Conservation (phyloP, 73 alveolate species). For the Paramecium sexaurelia region DNA sequence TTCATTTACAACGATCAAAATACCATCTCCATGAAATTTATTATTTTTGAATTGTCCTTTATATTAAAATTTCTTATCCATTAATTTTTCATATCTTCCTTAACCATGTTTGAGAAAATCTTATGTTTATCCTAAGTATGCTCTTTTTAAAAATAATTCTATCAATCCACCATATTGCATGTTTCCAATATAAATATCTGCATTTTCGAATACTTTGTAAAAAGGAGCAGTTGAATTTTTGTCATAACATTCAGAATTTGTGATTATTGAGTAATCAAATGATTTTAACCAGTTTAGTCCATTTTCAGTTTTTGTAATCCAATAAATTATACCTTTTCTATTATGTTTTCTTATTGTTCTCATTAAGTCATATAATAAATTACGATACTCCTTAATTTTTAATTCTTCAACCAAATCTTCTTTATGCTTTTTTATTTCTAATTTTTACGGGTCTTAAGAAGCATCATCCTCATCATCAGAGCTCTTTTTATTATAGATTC, state of each 20-base stretch:
- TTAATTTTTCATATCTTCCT: constrained; percentile 41
- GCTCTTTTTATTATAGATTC: constrained; percentile 7
- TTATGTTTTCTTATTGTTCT: not conserved
- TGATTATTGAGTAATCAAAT: not conserved
- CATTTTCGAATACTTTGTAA: constrained; percentile 16
- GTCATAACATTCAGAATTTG: not conserved
- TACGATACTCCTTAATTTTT: constrained; percentile 15
- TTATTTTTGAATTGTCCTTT: constrained; percentile 61
- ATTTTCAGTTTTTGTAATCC: constrained; percentile 37
- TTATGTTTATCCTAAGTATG: not conserved
- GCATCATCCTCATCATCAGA: constrained; percentile 43
- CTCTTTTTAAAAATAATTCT: constrained; percentile 1
- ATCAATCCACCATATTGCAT: not conserved
- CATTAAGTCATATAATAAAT: not conserved
- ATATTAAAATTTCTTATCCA: constrained; percentile 41
- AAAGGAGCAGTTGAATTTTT: not conserved
- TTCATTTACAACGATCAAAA: not conserved
- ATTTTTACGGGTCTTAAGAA: not conserved
- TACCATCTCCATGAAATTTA: constrained; percentile 57
- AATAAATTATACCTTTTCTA: not conserved
- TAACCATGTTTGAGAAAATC: not conserved
- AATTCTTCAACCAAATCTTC: constrained; percentile 30
- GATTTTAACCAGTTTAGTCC: not conserved
- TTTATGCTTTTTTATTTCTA: constrained; percentile 39
- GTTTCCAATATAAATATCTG: constrained; percentile 19